Base-by-base conservation (phyloP, 768 basidiomycete genomes). In the Dacryopinax spathularia region DNA sequence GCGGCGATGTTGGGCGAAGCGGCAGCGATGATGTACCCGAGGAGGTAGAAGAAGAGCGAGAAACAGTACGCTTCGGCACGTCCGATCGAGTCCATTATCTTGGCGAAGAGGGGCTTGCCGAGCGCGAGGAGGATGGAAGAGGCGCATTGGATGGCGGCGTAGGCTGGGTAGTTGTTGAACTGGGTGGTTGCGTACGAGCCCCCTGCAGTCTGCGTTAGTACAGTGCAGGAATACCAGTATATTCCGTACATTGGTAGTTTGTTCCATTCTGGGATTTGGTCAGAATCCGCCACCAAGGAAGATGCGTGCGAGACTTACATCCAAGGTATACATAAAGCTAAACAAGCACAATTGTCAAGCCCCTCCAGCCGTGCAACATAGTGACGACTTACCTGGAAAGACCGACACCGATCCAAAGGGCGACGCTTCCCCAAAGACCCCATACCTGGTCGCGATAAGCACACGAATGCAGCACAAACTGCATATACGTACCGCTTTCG, bases 1-100 rank as follows among this genome's bases (percentile, higher is more conserved):
- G 77, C 71, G 59, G 75, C 67, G 18, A 81, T 75, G 61, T 72
- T 78, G 7, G 75, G 72, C 0, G 81, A 77, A 2, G 81, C 79
- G 6, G 81, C 81, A 33, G 84, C 82, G 33, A 83, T 73, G 60
- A 77, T 77, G 33, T 60, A 60, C 20, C 60, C 60, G 31, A 60
- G 60, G 10, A 60, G 33, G 60, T 60, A 60, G 33, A 60, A 60
- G 60, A 60, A 60, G 33, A 60, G 60, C 6, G 60, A 33, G 33
- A 60, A 36, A 27, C 33, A 33, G 60, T 34, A 34, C 31, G 60
- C 60, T 22, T 60, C 60, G 15, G 60, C 60, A 60, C 60, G 60
- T 16, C 60, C 60, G 60, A 60, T 33, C 15, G 34, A 33, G 60
- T 60, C 60, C 33, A 36, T 60, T n/a, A 60, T 34, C 60, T 60